Evolutionary conservation across 306 rosid genomes (phyloP), one percentile per base, ranked within the genome.

Genomic region (Cicer bijugum): DNA sequence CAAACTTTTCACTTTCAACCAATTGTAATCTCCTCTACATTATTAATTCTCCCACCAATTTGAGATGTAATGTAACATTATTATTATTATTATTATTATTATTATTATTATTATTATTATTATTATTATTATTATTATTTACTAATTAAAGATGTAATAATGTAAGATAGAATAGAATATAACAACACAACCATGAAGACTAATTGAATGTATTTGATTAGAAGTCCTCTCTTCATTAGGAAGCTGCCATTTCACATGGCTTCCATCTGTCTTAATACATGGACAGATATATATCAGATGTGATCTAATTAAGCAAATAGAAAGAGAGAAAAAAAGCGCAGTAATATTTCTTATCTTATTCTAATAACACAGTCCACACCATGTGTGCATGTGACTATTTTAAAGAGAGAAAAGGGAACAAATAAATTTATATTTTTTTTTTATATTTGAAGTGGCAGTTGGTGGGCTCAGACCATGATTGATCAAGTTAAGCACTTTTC

Each of bases 201-300:
- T 9, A 71, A 59, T 71, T 75, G 59, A 64, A 33, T 33, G 20
- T 20, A 10, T 58, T 19, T 28, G 35, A 56, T 62, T 67, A 57
- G 15, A 79, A 75, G 40, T 65, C 43, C 19, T 85, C 78, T 83
- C 82, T 82, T 89, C 84, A 78, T 71, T 44, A 78, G 83, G 93
- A 89, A 89, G 90, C 88, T 86, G 90, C 90, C 69, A 73, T 81
- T 81, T 89, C 97, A 87, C 92, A 87, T 90, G 98, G 86, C 84
- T 66, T 72, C 83, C 85, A 78, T 82, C 78, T 86, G 84, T 79
- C 77, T 57, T 17, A 65, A 15, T 55, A 60, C 84, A 46, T 75
- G 78, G 69, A 37, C 72, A 57, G 76, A 65, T 48, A 62, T 37
- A 38, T 63, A 68, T 51, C 61, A 78, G 79, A 67, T 76, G 78